phyloP scores from a whole-genome alignment of 208 protist genomes.

The Trypanosoma cruzi region DNA sequence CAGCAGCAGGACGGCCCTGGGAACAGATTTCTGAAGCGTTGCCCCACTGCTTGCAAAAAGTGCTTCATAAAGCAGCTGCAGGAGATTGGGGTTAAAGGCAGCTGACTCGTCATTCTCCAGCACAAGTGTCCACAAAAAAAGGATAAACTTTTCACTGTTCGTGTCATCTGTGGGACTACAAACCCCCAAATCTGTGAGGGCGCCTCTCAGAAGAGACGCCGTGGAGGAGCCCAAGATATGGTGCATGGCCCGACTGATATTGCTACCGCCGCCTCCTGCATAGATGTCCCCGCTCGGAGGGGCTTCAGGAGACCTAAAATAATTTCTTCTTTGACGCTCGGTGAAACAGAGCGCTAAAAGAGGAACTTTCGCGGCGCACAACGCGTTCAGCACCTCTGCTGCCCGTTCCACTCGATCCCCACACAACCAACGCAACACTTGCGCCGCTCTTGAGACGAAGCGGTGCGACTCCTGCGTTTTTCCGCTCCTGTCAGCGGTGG shows the following conservation, averaged over 20 bases:
- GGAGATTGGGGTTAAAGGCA: constrained; percentile 23
- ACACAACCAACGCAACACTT: constrained; percentile 30
- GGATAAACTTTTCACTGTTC: constrained; percentile 2
- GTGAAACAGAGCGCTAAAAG: constrained; percentile 14
- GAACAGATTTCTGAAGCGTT: neutral
- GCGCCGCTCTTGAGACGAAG: neutral
- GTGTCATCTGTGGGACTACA: neutral
- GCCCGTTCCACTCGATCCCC: constrained; percentile 13
- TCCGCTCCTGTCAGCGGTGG: neutral
- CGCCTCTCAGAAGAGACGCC: constrained; percentile 9
- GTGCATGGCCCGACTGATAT: constrained; percentile 17
- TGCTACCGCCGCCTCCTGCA: neutral
- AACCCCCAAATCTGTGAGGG: neutral
- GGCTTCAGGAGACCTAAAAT: neutral
- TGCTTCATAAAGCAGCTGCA: constrained; percentile 14
- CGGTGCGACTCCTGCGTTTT: neutral
- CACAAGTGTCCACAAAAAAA: constrained; percentile 17
- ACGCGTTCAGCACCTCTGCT: constrained; percentile 4
- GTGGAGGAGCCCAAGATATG: constrained; percentile 16
- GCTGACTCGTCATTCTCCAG: constrained; percentile 27
- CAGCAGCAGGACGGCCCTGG: constrained; percentile 15
- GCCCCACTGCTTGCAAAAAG: neutral
- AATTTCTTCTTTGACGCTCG: neutral
- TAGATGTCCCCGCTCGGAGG: neutral
- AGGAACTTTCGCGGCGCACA: constrained; percentile 14